Conservation (phyloP, 768 basidiomycete genomes). For the Ramaria rubella region DNA sequence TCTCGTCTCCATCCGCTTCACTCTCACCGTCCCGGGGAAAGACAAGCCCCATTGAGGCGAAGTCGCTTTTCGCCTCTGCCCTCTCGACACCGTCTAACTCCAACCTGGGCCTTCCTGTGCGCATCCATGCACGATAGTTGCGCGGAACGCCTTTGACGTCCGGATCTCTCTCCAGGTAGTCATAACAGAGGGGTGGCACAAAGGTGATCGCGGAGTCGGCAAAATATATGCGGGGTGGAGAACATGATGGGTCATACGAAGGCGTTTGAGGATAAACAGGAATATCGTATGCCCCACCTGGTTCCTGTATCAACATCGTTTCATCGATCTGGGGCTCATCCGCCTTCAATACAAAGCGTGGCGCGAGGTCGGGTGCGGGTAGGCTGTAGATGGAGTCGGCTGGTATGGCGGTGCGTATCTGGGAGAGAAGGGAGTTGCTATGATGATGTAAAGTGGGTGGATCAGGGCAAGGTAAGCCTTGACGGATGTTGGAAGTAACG, state of each 20-base stretch:
- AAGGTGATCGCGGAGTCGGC: neutral
- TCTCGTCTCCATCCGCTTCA: conserved; percentile 1
- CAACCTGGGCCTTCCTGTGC: conserved; percentile 7
- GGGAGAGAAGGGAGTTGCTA: neutral
- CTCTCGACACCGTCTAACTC: conserved; percentile 7
- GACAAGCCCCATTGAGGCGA: neutral
- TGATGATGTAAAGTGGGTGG: neutral
- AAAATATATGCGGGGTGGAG: conserved; percentile 11
- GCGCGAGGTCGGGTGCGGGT: neutral
- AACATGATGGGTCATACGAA: neutral
- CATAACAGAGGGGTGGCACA: neutral
- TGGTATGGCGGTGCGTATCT: neutral
- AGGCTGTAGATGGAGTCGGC: neutral
- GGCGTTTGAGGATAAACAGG: neutral
- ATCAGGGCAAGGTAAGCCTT: neutral
- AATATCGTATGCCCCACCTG: neutral
- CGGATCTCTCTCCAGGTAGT: conserved; percentile 1
- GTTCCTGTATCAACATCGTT: neutral
- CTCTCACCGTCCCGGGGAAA: conserved; percentile 1
- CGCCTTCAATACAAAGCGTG: conserved; percentile 2
- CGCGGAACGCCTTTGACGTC: conserved; percentile 3
- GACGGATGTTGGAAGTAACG: neutral
- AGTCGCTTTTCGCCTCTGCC: conserved; percentile 2
- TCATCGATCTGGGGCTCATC: neutral
- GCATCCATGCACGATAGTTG: conserved; percentile 8